Conservation (phyloP, 805 yeast genomes). For the Candida boleticola region DNA sequence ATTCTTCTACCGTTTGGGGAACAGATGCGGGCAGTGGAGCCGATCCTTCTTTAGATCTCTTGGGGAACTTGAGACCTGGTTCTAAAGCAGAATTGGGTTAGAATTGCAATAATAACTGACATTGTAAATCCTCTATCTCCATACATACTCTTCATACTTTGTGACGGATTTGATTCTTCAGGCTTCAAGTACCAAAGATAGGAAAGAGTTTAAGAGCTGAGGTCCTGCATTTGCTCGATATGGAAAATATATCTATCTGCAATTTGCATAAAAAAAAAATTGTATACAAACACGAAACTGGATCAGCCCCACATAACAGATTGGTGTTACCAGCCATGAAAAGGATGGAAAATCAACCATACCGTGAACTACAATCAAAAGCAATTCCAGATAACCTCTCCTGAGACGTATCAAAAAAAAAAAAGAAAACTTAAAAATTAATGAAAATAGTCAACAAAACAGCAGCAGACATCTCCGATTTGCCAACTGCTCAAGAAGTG, state of each 20-base stretch:
- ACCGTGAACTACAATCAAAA: too few relatives aligned
- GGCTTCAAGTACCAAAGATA: not conserved
- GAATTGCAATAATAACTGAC: too few relatives aligned
- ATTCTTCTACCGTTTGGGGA: slow-evolving; percentile 50
- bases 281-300: too few relatives aligned
- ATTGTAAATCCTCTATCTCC: not conserved
- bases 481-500: not conserved
- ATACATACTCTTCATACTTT: slow-evolving; percentile 10
- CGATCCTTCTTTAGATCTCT: slow-evolving; percentile 7
- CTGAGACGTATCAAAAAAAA: too few relatives aligned
- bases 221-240: slow-evolving; percentile 3
- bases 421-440: not conserved
- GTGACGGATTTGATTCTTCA: not conserved
- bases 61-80: slow-evolving; percentile 6
- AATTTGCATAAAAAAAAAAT: too few relatives aligned
- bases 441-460: not conserved
- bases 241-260: too few relatives aligned
- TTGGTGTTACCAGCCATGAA: too few relatives aligned
- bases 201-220: slow-evolving; percentile 8
- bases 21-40: slow-evolving; percentile 3
- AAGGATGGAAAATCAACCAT: too few relatives aligned
- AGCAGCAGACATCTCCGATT: not conserved
- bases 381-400: too few relatives aligned
- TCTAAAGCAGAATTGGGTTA: too few relatives aligned
- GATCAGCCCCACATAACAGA: too few relatives aligned